Percentiles rank a stretch among this genome's conserved stretches.
phyloP scores from a whole-genome alignment of 306 rosid species.

The Medicago ruthenica region DNA sequence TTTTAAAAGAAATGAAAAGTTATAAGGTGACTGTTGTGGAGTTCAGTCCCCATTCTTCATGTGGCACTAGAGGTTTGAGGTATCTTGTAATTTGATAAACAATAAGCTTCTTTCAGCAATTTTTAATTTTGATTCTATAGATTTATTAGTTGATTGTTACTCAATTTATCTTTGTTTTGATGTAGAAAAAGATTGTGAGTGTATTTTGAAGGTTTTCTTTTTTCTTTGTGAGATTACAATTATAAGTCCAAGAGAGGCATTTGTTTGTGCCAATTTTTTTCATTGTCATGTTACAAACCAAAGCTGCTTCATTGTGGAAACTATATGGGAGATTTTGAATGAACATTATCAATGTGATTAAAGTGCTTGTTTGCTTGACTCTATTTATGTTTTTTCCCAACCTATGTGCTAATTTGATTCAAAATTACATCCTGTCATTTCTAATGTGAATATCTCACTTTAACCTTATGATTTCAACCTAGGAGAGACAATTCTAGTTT shows the following conservation, averaged over 20 bases:
- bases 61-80: slow-evolving; percentile 59
- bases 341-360: slow-evolving; percentile 32
- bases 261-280: slow-evolving; percentile 41
- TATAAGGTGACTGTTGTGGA: slow-evolving; percentile 63
- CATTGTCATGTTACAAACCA: slow-evolving; percentile 36
- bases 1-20: slow-evolving; percentile 64
- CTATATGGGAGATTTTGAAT: slow-evolving; percentile 42
- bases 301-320: slow-evolving; percentile 39
- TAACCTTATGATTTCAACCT: background rate
- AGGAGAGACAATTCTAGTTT: background rate
- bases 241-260: slow-evolving; percentile 40
- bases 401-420: background rate
- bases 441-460: background rate
- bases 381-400: slow-evolving; percentile 13
- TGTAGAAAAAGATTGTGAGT: slow-evolving; percentile 69
- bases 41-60: slow-evolving; percentile 65
- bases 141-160: slow-evolving; percentile 57
- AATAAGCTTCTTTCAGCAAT: slow-evolving; percentile 67
- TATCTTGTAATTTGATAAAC: slow-evolving; percentile 65
- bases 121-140: slow-evolving; percentile 55
- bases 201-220: slow-evolving; percentile 56
- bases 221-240: slow-evolving; percentile 45
- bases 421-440: slow-evolving; percentile 18
- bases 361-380: slow-evolving; percentile 42
- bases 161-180: slow-evolving; percentile 53